Base-by-base conservation (phyloP, 371 early-diverging fungal species). In the Mortierella sp. region DNA sequence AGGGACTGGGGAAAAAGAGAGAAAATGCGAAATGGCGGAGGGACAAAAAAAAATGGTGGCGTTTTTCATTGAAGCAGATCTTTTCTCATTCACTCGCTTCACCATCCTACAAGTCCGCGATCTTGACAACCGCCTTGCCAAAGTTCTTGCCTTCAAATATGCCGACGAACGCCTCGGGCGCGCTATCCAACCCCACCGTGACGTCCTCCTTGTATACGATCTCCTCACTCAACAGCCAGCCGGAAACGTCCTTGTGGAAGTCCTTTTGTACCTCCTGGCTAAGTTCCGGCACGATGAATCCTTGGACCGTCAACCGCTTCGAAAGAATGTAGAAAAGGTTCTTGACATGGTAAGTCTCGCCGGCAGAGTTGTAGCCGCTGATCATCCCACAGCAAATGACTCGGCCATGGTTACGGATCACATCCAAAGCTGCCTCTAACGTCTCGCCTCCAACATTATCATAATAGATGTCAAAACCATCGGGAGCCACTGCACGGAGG, bases 371-470 rank as follows among this genome's bases (percentile, higher is more conserved):
- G 80, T 90, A 90, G 67, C 85, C 82, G 17, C 87, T 82, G 62
- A 90, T 89, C 78, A 81, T 80, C 21, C 89, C 89, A 64, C 83
- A 78, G 41, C 63, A 64, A 25, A 78, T 54, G 56, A 90, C 78
- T 24, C 90, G 84, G 8, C 83, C 88, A 57, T 79, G 51, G 12
- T 45, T 10, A 60, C 83, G 83, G 69, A 82, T 66, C 25, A 55
- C 25, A 12, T 63, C 53, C 53, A 53, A 39, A 21, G 34, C 39
- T 34, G 53, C 37, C 8, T 53, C 39, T 2, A 53, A 29, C 54
- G 80, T 74, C 55, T 86, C 84, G 27, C 90, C 90, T 19, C 91
- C 91, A n/a, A 89, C 88, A 57, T 87, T 84, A 17, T 90, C 89
- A 74, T 81, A 90, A 76, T 86, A 88, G 54, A 85, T 83, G 64